Evolutionary conservation across 2,329 filamentous ascomycete genomes (phyloP), one percentile per base, ranked within the genome.

Genomic region (Diaporthe ampelina): DNA sequence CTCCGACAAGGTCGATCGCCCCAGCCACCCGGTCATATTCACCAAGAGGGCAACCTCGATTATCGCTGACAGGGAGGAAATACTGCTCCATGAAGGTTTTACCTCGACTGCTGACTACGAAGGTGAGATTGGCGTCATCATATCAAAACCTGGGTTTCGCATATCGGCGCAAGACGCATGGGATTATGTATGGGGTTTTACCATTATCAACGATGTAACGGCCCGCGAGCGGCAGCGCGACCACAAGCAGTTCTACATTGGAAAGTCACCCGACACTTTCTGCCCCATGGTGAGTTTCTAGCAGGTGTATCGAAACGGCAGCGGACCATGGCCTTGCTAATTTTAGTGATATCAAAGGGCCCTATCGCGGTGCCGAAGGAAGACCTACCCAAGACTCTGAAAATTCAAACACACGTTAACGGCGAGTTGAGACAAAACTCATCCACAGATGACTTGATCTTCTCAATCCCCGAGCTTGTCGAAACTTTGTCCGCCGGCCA

Each of bases 181-280:
- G 56, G 56, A 58, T 37, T 58, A 37, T 15, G 32, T 58, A 10
- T 58, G 56, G 56, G 56, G 56, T 3, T 58, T n/a, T 21, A 58
- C 56, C 32, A 58, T 58, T 32, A 58, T 58, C 56, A 58, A 58
- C 32, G 56, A 58, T 32, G 32, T 58, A 21, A 58, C 56, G 8
- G 56, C 56, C 32, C 56, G 56, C 21, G 56, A 58, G 32, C 56
- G 56, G 32, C 56, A 58, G 56, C 56, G 56, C n/a, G 56, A 58
- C 56, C 56, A 58, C 13, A 58, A 58, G 5, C 56, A 58, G 32
- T 58, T 58, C 56, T 58, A 58, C 8, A 58, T 58, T 58, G 56
- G 56, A 24, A 58, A 58, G 56, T 58, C 56, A 10, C 11, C 56
- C 21, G 56, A 58, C 21, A 58, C 19, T 40, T 58, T 58, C 21